A percentile compares a stretch with the other conserved stretches of the same genome.
Evolutionary conservation across 768 basidiomycete species (phyloP).

Genomic region (Hypholoma fasciculare): DNA sequence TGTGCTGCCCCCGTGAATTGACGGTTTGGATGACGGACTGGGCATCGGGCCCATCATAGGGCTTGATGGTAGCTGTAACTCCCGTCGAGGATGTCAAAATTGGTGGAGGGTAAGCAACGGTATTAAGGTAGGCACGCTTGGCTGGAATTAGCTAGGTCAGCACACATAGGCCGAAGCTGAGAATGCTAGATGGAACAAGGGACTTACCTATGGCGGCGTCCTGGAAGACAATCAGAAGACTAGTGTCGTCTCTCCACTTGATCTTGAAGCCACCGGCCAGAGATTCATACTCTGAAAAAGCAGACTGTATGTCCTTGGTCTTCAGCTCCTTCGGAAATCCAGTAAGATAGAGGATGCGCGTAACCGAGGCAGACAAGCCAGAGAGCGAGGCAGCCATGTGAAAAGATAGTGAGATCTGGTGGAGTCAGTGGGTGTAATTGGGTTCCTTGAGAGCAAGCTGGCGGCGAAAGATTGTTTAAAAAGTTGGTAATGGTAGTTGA

Average conservation of each 20-base stretch:
- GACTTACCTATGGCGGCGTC: constrained; percentile 87
- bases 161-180: background rate
- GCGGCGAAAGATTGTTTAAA: constrained; percentile 22
- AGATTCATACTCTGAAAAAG: constrained; percentile 88
- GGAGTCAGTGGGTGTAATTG: constrained; percentile 17
- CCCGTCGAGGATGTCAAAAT: constrained; percentile 60
- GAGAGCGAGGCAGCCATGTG: constrained; percentile 73
- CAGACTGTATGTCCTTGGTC: constrained; percentile 92
- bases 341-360: constrained; percentile 89
- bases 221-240: constrained; percentile 90
- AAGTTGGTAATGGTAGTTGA: constrained; percentile 19
- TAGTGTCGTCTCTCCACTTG: constrained; percentile 98
- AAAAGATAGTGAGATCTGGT: constrained; percentile 24
- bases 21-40: constrained; percentile 82
- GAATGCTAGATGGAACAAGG: constrained; percentile 3
- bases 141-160: constrained; percentile 42
- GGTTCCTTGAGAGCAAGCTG: constrained; percentile 11
- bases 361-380: constrained; percentile 91
- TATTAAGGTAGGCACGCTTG: constrained; percentile 92
- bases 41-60: constrained; percentile 95
- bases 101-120: constrained; percentile 80
- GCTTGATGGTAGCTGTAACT: constrained; percentile 65
- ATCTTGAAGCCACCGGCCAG: constrained; percentile 94
- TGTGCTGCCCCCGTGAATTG: constrained; percentile 69
- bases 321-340: constrained; percentile 96